phyloP scores from a whole-genome alignment of 2,329 filamentous ascomycete species.

The Penicillium concentricum region DNA sequence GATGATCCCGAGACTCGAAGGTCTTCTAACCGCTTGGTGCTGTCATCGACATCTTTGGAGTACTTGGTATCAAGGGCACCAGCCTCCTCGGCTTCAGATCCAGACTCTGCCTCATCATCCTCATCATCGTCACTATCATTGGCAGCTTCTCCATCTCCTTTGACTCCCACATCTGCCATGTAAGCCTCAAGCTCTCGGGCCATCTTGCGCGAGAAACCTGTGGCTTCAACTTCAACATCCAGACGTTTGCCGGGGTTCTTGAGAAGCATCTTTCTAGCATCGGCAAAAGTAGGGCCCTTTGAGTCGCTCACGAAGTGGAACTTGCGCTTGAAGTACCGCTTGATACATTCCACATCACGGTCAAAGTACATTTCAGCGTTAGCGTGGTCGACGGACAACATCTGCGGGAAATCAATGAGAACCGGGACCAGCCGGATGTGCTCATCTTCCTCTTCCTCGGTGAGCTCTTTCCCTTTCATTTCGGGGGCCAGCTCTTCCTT shows the following conservation, averaged over 20 bases:
- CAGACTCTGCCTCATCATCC: conserved; percentile 35
- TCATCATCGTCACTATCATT: conserved; percentile 33
- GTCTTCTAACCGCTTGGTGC: conserved; percentile 31
- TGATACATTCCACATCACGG: conserved; percentile 91
- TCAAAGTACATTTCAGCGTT: conserved; percentile 99
- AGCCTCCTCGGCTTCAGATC: conserved; percentile 36
- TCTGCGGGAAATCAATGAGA: conserved; percentile 96
- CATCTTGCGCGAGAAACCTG: conserved; percentile 96
- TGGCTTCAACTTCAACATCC: conserved; percentile 86
- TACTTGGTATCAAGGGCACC: conserved; percentile 36
- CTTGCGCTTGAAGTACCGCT: conserved; percentile 84
- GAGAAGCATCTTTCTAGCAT: conserved; percentile 70
- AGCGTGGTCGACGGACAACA: conserved; percentile 89
- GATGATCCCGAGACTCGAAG: conserved; percentile 32
- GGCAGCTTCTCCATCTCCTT: conserved; percentile 49
- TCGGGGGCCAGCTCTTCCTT: conserved; percentile 62
- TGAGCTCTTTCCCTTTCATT: conserved; percentile 39
- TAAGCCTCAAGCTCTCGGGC: conserved; percentile 88
- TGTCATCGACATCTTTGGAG: conserved; percentile 24
- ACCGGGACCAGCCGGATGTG: conserved; percentile 67
- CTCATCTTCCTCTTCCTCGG: conserved; percentile 30
- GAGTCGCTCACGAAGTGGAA: conserved; percentile 84
- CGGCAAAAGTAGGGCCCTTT: conserved; percentile 79
- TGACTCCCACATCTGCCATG: conserved; percentile 69
- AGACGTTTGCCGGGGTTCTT: conserved; percentile 67